These are phyloP conservation scores for Russula brevipes DNA, from an alignment of 768 basidiomycete genomes.

Conservation along the genomic window DNA sequence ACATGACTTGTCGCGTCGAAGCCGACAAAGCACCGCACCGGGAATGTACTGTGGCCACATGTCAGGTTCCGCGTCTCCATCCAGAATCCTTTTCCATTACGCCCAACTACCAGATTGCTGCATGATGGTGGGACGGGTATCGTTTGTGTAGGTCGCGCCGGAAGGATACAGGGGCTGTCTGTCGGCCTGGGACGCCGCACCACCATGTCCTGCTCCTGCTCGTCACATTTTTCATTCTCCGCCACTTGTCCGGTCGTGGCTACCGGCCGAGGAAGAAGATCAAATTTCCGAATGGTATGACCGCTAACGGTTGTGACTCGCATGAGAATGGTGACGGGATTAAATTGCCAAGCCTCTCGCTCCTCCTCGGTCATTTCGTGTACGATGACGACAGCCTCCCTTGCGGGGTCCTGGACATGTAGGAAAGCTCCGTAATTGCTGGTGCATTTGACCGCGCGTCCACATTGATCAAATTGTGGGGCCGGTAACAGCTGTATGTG, in stretches of 20 bases:
- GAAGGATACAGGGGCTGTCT: constrained; percentile 30
- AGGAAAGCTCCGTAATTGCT: constrained; percentile 21
- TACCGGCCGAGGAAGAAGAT: constrained; percentile 29
- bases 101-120: constrained; percentile 28
- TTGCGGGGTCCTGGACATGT: constrained; percentile 27
- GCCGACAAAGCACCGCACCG: constrained; percentile 33
- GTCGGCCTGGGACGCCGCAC: constrained; percentile 1
- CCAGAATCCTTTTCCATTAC: constrained; percentile 36
- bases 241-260: not conserved
- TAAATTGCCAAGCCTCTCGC: constrained; percentile 30
- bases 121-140: constrained; percentile 31
- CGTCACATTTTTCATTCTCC: constrained; percentile 3
- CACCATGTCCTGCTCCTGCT: not conserved
- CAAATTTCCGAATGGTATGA: constrained; percentile 31
- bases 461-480: constrained; percentile 23
- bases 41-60: constrained; percentile 28
- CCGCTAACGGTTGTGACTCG: constrained; percentile 27
- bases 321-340: constrained; percentile 33
- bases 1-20: constrained; percentile 28
- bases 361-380: constrained; percentile 25
- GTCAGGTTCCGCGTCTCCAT: constrained; percentile 34
- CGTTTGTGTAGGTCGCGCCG: constrained; percentile 26
- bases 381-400: constrained; percentile 30
- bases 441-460: constrained; percentile 7
- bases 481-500: constrained; percentile 27